Percentiles rank a stretch among this genome's conserved stretches.
Conservation (phyloP, 768 basidiomycete species). For the Suillus alpinus region DNA sequence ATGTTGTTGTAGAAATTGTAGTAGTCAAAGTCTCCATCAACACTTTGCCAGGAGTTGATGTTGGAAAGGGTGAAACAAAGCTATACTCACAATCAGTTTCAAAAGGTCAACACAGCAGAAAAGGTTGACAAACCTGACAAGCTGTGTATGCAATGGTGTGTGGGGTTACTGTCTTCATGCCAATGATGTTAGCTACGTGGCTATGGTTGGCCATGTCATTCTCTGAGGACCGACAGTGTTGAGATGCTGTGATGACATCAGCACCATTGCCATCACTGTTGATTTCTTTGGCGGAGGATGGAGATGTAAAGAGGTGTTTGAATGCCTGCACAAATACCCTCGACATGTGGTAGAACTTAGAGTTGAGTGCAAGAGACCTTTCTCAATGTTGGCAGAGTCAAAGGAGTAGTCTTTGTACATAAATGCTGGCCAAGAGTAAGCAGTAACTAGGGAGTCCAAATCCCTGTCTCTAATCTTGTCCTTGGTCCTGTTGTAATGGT, state of each 20-base stretch:
- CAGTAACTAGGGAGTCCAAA: not conserved
- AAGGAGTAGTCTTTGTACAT: conserved; percentile 8
- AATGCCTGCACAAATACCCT: conserved; percentile 6
- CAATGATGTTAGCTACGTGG: conserved; percentile 1
- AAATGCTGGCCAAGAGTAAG: not conserved
- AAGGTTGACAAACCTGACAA: conserved; percentile 13
- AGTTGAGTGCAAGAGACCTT: conserved; percentile 11
- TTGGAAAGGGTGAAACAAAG: not conserved
- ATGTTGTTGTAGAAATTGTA: conserved; percentile 2
- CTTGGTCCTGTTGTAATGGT: not conserved
- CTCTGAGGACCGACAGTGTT: not conserved
- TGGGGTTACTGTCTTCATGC: conserved; percentile 12
- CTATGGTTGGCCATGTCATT: not conserved
- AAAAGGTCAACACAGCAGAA: not conserved
- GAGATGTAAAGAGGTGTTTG: conserved; percentile 13
- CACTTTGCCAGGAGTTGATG: conserved; percentile 2
- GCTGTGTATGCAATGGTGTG: conserved; percentile 18
- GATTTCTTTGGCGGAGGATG: conserved; percentile 6
- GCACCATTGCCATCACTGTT: not conserved
- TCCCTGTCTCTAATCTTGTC: not conserved
- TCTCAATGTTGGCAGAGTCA: conserved; percentile 9
- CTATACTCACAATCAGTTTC: not conserved
- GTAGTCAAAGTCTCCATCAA: conserved; percentile 11
- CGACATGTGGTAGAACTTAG: not conserved
- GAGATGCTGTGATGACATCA: not conserved